Evolutionary conservation across 768 basidiomycete genomes (phyloP).

Genomic region (Serpula lacrymans): DNA sequence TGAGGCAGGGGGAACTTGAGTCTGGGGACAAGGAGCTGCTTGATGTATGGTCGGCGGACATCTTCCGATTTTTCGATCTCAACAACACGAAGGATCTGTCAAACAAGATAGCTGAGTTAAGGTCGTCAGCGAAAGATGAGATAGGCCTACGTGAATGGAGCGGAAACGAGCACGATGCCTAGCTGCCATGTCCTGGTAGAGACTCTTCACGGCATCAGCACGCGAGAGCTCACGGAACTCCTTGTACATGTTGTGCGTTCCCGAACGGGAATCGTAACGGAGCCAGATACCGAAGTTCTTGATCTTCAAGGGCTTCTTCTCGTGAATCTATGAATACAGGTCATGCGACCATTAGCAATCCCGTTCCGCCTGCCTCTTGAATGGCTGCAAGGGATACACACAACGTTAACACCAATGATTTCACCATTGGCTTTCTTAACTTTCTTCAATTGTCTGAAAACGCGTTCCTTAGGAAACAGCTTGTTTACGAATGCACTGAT

Average conservation of each 20-base stretch:
- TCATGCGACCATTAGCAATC: slow-evolving; percentile 47
- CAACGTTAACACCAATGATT: slow-evolving; percentile 97
- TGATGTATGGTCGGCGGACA: slow-evolving; percentile 95
- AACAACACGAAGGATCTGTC: slow-evolving; percentile 94
- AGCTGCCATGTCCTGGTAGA: slow-evolving; percentile 99
- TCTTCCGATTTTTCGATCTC: slow-evolving; percentile 93
- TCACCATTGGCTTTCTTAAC: slow-evolving; percentile 99
- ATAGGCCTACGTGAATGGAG: slow-evolving; percentile 82
- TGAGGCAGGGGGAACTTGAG: slow-evolving; percentile 98
- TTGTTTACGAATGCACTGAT: not conserved
- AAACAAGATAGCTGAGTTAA: not conserved
- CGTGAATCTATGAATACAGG: slow-evolving; percentile 73
- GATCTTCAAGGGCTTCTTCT: slow-evolving; percentile 96
- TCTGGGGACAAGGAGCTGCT: slow-evolving; percentile 83
- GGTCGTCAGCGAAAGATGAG: not conserved
- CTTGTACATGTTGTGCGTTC: slow-evolving; percentile 99
- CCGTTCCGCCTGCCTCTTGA: slow-evolving; percentile 86
- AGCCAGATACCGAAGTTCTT: slow-evolving; percentile 99
- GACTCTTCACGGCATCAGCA: slow-evolving; percentile 90
- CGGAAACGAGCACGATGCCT: slow-evolving; percentile 99
- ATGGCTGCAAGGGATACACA: slow-evolving; percentile 76
- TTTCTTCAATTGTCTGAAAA: slow-evolving; percentile 86
- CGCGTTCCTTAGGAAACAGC: not conserved
- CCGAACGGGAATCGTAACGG: slow-evolving; percentile 98
- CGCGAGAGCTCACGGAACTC: slow-evolving; percentile 95